Conservation (phyloP, 73 alveolate species). For the Paramecium sexaurelia region DNA sequence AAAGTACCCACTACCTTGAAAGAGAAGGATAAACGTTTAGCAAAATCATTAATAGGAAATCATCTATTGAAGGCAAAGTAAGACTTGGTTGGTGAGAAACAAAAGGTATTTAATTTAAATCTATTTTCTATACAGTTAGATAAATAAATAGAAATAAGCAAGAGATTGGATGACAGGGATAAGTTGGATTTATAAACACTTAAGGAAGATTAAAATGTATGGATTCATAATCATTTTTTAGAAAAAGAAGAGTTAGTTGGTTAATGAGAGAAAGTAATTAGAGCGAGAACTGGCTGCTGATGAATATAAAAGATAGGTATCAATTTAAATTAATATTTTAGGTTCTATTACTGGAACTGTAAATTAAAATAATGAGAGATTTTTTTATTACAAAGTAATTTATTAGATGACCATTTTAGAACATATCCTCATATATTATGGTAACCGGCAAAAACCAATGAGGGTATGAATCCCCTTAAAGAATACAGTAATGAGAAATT, state of each 20-base stretch:
- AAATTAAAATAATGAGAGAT: constrained; percentile 18
- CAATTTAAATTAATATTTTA: not conserved
- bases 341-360: constrained; percentile 23
- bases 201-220: constrained; percentile 38
- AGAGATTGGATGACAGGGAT: constrained; percentile 17
- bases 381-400: constrained; percentile 37
- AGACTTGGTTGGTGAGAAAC: constrained; percentile 3
- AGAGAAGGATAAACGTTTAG: not conserved
- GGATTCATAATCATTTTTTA: not conserved
- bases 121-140: not conserved
- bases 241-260: constrained; percentile 11
- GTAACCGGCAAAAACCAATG: constrained; percentile 51
- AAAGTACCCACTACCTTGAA: constrained; percentile 14
- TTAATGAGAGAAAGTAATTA: not conserved
- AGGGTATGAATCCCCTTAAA: constrained; percentile 45
- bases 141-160: constrained; percentile 13
- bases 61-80: not conserved
- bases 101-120: not conserved
- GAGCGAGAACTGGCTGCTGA: constrained; percentile 36
- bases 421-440: constrained; percentile 48
- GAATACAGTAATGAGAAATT: constrained; percentile 25
- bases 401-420: not conserved
- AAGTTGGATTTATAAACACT: not conserved
- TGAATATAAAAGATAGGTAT: constrained; percentile 53
- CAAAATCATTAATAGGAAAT: not conserved